Base-by-base conservation (phyloP, 441 rosid species). In the Pelargonium myrrhifolium region DNA sequence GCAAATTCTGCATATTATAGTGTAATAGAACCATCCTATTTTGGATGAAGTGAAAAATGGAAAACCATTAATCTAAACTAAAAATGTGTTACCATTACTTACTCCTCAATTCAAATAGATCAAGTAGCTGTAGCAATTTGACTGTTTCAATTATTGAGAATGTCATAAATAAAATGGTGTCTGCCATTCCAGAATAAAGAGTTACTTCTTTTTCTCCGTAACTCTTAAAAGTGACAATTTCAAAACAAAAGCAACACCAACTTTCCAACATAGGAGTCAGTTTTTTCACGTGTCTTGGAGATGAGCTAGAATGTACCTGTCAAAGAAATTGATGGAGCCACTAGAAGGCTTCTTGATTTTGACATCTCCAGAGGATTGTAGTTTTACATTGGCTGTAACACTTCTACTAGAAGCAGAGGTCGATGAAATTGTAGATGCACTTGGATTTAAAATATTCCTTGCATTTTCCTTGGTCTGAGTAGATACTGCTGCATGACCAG, bases 261-360 rank as follows among this genome's bases (percentile, higher is more conserved):
- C n/a, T 56, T 56, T 56, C 31, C 14, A 56, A 56, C n/a, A 20
- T 56, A 9, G 28, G 9, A 56, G 60, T 55, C 10, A 42, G 3
- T 6, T 18, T 55, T 55, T 55, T 20, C 26, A 20, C 60, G 9
- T 55, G 62, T 21, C 31, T 56, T 56, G 11, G 31, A 53, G 55
- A 55, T 20, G 15, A 62, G 53, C 15, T 2, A 64, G 39, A 37
- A 65, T 43, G 59, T 80, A 90, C 99, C 99, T 86, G 76, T 88
- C 96, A 68, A 94, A 94, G 83, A 87, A 92, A 81, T 42, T 81
- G 65, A 68, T 45, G 58, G 85, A 77, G 37, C 70, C 75, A 65
- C 77, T 71, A 59, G 81, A 75, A 71, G 77, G 78, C 81, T 87
- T 86, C 74, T 56, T 56, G 14, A 2, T 21, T 12, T 76, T 89